phyloP scores from a whole-genome alignment of 495 filamentous ascomycete species.

The Aspergillus indologenus region DNA sequence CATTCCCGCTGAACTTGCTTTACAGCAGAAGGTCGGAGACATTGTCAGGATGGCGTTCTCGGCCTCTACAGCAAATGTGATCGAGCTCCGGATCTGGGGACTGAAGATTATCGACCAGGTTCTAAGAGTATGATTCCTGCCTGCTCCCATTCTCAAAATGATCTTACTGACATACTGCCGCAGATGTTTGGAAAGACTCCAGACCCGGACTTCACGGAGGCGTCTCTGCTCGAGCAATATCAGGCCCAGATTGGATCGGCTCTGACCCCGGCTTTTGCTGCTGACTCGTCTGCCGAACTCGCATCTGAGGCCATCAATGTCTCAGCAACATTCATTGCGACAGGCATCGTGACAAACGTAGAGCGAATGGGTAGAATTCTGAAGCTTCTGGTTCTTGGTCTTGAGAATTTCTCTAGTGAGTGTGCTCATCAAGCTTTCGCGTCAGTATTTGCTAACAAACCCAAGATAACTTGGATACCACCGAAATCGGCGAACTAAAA shows the following conservation, averaged over 20 bases:
- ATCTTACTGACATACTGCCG: conserved; percentile 16
- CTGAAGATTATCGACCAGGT: conserved; percentile 91
- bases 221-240: conserved; percentile 92
- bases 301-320: conserved; percentile 95
- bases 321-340: conserved; percentile 94
- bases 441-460: conserved; percentile 12
- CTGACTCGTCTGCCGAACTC: conserved; percentile 91
- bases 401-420: conserved; percentile 84
- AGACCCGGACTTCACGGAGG: conserved; percentile 95
- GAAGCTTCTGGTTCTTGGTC: conserved; percentile 83
- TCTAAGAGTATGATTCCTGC: conserved; percentile 53
- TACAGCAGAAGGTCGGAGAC: conserved; percentile 84
- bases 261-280: conserved; percentile 91
- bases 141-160: neutral
- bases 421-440: neutral
- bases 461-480: conserved; percentile 66
- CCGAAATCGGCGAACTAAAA: conserved; percentile 88
- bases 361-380: conserved; percentile 97
- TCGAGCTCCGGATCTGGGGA: conserved; percentile 83
- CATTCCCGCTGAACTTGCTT: conserved; percentile 64
- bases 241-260: conserved; percentile 98
- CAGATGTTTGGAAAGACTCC: conserved; percentile 92
- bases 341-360: conserved; percentile 94
- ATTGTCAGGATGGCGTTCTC: conserved; percentile 98
- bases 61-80: conserved; percentile 88